Evolutionary conservation across 2,329 filamentous ascomycete species (phyloP).

Genomic region (Fusarium sororula): DNA sequence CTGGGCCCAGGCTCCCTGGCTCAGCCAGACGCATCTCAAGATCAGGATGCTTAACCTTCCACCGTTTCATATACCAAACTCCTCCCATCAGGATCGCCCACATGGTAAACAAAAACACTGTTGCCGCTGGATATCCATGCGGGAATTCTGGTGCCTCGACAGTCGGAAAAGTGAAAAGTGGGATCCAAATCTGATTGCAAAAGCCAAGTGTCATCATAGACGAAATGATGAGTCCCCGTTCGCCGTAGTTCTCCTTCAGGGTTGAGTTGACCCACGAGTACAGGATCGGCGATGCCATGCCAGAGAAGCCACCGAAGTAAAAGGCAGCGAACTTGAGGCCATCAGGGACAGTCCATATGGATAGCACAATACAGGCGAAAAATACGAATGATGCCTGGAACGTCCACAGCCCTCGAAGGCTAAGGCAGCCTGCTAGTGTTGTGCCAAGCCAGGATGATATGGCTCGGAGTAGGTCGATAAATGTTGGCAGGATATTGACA

Average conservation of each 20-base stretch:
- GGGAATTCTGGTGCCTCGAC: background rate
- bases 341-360: background rate
- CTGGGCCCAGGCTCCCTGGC: fast-evolving
- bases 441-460: background rate
- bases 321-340: background rate
- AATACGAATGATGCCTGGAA: constrained; percentile 2
- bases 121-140: background rate
- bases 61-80: constrained; percentile 3
- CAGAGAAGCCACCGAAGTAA: constrained; percentile 2
- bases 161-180: background rate
- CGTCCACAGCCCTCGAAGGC: background rate
- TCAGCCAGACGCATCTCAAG: background rate
- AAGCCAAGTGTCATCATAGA: constrained; percentile 9
- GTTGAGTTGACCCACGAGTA: background rate
- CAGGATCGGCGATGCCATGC: background rate
- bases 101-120: background rate
- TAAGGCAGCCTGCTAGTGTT: background rate
- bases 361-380: background rate
- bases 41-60: background rate
- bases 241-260: background rate
- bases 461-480: background rate
- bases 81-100: constrained; percentile 3
- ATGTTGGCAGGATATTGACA: background rate
- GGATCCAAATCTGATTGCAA: constrained; percentile 8
- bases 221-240: background rate